phyloP scores from a whole-genome alignment of 352 stramenopile genomes.

The Elongisporangium senticosum region DNA sequence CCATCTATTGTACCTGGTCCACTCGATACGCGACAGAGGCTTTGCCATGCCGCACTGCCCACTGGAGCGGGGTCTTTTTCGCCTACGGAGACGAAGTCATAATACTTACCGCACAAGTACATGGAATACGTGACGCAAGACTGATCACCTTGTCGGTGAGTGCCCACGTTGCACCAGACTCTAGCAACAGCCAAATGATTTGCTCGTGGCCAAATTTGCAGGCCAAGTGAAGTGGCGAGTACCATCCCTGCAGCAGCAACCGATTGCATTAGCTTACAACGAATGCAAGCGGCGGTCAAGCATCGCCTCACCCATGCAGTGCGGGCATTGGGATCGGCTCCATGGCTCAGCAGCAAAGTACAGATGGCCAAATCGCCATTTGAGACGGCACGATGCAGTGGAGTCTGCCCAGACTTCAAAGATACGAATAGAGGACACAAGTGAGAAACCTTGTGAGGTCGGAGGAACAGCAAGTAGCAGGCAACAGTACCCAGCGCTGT shows the following conservation, averaged over 20 bases:
- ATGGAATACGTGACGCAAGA: neutral
- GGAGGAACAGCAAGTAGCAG: neutral
- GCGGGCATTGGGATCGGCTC: constrained; percentile 46
- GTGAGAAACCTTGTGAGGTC: neutral
- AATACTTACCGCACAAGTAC: neutral
- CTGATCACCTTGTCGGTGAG: constrained; percentile 43
- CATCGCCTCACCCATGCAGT: constrained; percentile 44
- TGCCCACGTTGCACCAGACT: constrained; percentile 53
- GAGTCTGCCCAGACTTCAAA: constrained; percentile 49
- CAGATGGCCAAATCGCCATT: constrained; percentile 33
- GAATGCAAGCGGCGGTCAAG: neutral
- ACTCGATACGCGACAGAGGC: constrained; percentile 68
- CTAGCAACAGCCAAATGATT: constrained; percentile 58
- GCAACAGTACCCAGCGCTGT: constrained; percentile 48
- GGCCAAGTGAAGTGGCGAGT: constrained; percentile 69
- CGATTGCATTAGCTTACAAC: neutral
- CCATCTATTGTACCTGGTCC: constrained; percentile 36
- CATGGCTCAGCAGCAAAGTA: constrained; percentile 36
- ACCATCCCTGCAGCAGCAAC: constrained; percentile 45
- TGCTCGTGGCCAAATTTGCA: constrained; percentile 60
- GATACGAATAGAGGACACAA: neutral
- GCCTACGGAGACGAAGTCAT: constrained; percentile 8
- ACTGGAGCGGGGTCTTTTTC: constrained; percentile 70
- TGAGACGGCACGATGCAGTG: constrained; percentile 60
- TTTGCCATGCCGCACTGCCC: constrained; percentile 58